Conservation (phyloP, 1,139 yeast species). For the Yamadazyma mexicana region DNA sequence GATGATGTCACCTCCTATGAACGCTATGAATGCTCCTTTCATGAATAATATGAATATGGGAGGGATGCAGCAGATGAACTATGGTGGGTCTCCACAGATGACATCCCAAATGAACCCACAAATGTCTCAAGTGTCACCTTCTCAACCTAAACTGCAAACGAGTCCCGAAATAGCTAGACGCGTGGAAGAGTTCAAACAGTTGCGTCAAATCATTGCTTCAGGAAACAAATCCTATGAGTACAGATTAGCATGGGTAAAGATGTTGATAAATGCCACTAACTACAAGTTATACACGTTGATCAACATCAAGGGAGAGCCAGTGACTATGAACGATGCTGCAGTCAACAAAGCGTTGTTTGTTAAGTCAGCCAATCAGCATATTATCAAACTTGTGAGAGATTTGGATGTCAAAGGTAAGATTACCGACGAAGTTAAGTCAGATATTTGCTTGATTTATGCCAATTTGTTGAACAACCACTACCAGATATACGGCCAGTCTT, state of each 20-base stretch:
- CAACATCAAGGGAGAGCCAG: constrained; percentile 46
- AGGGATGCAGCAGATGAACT: constrained; percentile 2
- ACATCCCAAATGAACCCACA: not conserved
- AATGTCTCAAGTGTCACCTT: no score
- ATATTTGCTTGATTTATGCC: constrained; percentile 39
- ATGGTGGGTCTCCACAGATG: not conserved
- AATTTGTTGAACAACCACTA: constrained; percentile 42
- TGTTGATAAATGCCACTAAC: constrained; percentile 44
- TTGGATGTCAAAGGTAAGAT: constrained; percentile 22
- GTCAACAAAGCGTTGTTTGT: constrained; percentile 38
- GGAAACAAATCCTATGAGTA: constrained; percentile 47
- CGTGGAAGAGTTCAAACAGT: constrained; percentile 35
- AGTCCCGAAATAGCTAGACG: constrained; percentile 28
- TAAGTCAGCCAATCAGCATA: constrained; percentile 42
- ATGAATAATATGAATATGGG: constrained; percentile 5
- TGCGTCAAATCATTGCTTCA: constrained; percentile 39
- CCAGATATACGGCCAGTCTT: constrained; percentile 36
- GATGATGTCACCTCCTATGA: constrained; percentile 7
- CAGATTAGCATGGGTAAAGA: constrained; percentile 46
- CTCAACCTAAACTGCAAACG: not conserved
- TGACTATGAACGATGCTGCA: constrained; percentile 30
- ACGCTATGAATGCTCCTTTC: not conserved
- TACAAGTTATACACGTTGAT: constrained; percentile 41
- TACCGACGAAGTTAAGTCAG: constrained; percentile 25
- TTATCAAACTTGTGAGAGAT: constrained; percentile 39